Evolutionary conservation across 1,284 basidiomycete species (phyloP).

Genomic region (Tetrapyrgos nigripes): DNA sequence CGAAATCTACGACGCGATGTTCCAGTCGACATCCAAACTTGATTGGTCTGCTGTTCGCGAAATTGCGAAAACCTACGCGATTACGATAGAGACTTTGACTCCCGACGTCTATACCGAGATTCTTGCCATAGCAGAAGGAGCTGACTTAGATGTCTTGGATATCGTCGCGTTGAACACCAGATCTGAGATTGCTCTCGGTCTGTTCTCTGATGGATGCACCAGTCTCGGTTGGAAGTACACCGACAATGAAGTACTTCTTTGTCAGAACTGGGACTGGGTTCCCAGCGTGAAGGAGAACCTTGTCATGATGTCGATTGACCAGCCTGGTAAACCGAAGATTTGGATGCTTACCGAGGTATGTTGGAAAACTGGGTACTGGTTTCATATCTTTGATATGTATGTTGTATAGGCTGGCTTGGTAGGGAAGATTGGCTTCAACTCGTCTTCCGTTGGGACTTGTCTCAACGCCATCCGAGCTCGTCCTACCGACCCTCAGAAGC

Average conservation of each 20-base stretch:
- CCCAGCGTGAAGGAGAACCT: constrained; percentile 16
- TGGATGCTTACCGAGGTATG: constrained; percentile 19
- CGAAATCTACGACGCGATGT: constrained; percentile 12
- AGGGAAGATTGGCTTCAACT: constrained; percentile 26
- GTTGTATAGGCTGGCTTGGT: constrained; percentile 22
- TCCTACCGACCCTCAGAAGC: constrained; percentile 17
- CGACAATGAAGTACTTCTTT: constrained; percentile 15
- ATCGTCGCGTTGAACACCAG: constrained; percentile 22
- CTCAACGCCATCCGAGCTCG: constrained; percentile 24
- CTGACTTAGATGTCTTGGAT: constrained; percentile 15
- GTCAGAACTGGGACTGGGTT: constrained; percentile 25
- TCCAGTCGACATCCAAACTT: constrained; percentile 10
- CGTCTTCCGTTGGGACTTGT: constrained; percentile 19
- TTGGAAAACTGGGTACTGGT: background rate
- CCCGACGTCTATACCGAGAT: constrained; percentile 12
- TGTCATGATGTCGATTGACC: constrained; percentile 21
- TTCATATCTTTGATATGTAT: no score
- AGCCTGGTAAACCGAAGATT: constrained; percentile 19
- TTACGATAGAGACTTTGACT: constrained; percentile 2
- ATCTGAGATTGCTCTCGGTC: constrained; percentile 22
- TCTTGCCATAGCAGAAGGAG: constrained; percentile 21
- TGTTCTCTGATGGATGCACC: constrained; percentile 24
- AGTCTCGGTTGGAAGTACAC: constrained; percentile 18
- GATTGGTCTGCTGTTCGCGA: constrained; percentile 9
- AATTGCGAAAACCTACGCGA: background rate